Evolutionary conservation across 225 moss, liverwort and hornwort genomes (phyloP).

Genomic region (Pleurozium schreberi): DNA sequence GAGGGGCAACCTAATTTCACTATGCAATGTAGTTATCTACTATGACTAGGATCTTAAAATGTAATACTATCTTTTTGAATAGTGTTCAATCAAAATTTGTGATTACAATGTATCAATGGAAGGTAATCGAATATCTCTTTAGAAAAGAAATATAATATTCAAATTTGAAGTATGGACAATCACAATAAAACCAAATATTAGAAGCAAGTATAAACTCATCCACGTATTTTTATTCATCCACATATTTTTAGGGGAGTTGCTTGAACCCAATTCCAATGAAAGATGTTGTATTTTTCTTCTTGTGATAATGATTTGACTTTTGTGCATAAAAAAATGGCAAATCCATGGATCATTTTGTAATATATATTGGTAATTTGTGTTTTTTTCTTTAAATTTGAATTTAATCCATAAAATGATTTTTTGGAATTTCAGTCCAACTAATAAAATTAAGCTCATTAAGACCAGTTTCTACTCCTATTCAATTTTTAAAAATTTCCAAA

Average conservation of each 20-base stretch:
- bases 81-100: background rate
- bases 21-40: too few relatives aligned
- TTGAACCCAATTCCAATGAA: background rate
- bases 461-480: background rate
- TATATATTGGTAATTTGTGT: background rate
- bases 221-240: background rate
- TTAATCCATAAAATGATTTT: background rate
- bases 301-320: too few relatives aligned
- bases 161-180: background rate
- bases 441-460: background rate
- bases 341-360: background rate
- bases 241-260: background rate
- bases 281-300: background rate
- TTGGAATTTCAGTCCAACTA: background rate
- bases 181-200: rapidly evolving
- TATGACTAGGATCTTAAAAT: too few relatives aligned
- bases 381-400: background rate
- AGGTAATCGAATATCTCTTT: background rate
- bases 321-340: background rate
- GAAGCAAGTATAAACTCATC: background rate
- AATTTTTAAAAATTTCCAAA: background rate
- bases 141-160: background rate
- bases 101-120: background rate
- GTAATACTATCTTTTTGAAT: background rate
- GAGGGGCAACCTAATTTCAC: too few relatives aligned